Conservation (phyloP, 768 basidiomycete species). For the Clavaria fumosa region DNA sequence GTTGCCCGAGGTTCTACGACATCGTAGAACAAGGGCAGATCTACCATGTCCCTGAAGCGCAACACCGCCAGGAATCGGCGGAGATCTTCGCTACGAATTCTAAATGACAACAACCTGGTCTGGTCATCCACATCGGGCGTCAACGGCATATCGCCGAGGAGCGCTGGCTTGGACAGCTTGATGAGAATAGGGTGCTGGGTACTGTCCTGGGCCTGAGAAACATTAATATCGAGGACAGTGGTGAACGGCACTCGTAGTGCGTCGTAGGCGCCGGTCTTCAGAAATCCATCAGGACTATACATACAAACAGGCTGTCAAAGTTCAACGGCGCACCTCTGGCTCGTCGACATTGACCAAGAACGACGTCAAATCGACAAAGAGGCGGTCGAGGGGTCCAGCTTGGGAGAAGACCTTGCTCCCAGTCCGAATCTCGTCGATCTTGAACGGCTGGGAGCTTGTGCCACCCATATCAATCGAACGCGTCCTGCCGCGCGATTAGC, state of each 20-base stretch:
- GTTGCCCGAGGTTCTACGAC: too few species aligned
- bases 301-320: background rate
- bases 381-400: conserved; percentile 25
- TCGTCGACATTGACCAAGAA: conserved; percentile 31
- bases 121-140: conserved; percentile 9
- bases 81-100: conserved; percentile 20
- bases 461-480: background rate
- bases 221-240: conserved; percentile 15
- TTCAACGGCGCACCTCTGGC: conserved; percentile 12
- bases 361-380: conserved; percentile 35
- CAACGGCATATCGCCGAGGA: conserved; percentile 15
- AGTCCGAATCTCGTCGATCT: conserved; percentile 24
- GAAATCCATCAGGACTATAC: too few species aligned
- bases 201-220: conserved; percentile 7
- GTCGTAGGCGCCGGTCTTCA: conserved; percentile 38
- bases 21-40: conserved; percentile 7
- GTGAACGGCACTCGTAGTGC: conserved; percentile 32
- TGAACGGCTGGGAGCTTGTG: conserved; percentile 46
- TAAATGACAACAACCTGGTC: conserved; percentile 21
- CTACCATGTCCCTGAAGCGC: conserved; percentile 32
- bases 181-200: conserved; percentile 3
- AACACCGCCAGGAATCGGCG: conserved; percentile 27
- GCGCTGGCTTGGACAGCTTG: conserved; percentile 7
- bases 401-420: conserved; percentile 14
- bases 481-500: background rate